Evolutionary conservation across 257 asterid species (phyloP).

Genomic region (Asclepias syriaca): DNA sequence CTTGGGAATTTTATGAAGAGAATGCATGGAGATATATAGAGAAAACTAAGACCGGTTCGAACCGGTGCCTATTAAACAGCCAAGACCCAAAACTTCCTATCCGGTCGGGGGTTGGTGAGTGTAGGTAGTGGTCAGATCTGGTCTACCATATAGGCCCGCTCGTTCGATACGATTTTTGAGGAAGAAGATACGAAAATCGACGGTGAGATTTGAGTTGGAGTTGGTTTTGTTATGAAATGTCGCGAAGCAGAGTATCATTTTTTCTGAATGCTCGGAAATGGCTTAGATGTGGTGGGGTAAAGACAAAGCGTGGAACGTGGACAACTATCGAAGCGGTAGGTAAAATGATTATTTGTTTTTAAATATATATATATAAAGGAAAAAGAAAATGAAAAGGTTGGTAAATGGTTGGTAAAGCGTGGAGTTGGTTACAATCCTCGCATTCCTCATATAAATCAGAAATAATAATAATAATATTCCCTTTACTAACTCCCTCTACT

Average conservation of each 20-base stretch:
- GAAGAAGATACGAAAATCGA: neutral
- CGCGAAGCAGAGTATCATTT: neutral
- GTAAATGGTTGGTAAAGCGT: constrained; percentile 6
- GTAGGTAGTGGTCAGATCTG: neutral
- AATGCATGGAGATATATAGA: constrained; percentile 9
- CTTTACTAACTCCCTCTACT: neutral
- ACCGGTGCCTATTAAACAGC: constrained; percentile 12
- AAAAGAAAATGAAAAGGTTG: neutral
- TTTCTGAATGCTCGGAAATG: neutral
- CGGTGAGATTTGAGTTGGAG: neutral
- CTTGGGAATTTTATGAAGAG: neutral
- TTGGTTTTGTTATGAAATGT: neutral
- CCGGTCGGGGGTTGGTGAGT: constrained; percentile 53
- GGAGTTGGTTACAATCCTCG: constrained; percentile 9
- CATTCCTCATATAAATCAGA: no score
- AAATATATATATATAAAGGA: no score
- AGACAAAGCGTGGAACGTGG: neutral
- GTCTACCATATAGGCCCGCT: neutral
- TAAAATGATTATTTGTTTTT: neutral
- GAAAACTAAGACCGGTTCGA: constrained; percentile 1
- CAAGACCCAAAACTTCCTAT: constrained; percentile 10
- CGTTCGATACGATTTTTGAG: neutral
- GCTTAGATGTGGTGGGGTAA: neutral
- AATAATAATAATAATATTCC: neutral
- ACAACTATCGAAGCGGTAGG: neutral